Evolutionary conservation across 192 early-diverging fungal species (phyloP), one percentile per base, ranked within the genome.

Genomic region (Coemansia pectinata): DNA sequence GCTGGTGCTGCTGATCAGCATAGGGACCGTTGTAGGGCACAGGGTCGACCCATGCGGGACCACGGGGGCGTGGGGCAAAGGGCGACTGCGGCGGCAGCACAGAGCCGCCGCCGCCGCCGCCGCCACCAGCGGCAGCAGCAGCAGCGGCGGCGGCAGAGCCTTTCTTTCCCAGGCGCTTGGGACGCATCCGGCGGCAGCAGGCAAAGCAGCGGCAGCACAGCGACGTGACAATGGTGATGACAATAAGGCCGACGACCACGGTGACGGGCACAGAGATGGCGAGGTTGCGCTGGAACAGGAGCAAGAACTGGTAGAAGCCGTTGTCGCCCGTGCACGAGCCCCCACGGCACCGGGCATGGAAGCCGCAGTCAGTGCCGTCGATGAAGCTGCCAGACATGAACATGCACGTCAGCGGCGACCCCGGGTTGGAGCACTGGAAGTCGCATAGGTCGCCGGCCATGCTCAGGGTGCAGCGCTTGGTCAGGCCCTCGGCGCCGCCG

Each of bases 291-390:
- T 81, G 85, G 69, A 78, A 86, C 53, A 86, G 58, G 59, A 84
- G 71, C 58, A 81, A 47, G 72, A 86, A 86, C 58, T 83, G 72
- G 69, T 84, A 86, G 48, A 86, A 84, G 10, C 65, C 76, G 64
- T 71, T 84, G 0, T 91, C 92, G 7, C 77, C 75, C 47, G 83
- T 82, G 73, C 92, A 93, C 15, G 58, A 74, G 40, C 92, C 91
- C 41, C 77, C 79, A 3, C 69, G 68, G 59, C 85, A 86, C 27
- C 76, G 75, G 14, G 85, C 77, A 45, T 86, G 81, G 70, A 85
- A 79, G 25, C 90, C 91, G 65, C 91, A 93, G 14, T 87, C 79
- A 0, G 89, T 88, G 36, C 90, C 91, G 38, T 93, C 90, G 6
- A 89, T 74, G 61, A 93, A 91, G 65, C 75, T 86, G 15, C 87